A percentile compares a stretch with the other conserved stretches of the same genome.
phyloP scores from a whole-genome alignment of 2,329 filamentous ascomycete species.

The Aspergillus clavatus region DNA sequence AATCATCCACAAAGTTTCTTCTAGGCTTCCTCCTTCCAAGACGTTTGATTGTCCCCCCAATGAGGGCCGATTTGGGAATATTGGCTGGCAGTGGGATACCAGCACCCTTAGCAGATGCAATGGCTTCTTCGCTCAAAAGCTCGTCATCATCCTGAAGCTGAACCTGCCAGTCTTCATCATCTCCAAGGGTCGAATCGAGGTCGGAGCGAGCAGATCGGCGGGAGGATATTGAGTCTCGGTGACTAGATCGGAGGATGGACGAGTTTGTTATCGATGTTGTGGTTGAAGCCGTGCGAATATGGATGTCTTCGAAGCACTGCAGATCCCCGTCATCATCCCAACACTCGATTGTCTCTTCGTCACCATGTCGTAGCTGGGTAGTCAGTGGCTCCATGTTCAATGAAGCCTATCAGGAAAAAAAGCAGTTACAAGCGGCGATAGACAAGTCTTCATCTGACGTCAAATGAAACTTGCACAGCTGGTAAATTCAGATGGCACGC shows the following conservation, averaged over 20 bases:
- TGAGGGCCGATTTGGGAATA: slow-evolving; percentile 79
- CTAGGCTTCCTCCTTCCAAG: slow-evolving; percentile 71
- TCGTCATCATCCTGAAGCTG: slow-evolving; percentile 82
- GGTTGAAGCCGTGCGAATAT: slow-evolving; percentile 43
- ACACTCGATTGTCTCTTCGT: slow-evolving; percentile 41
- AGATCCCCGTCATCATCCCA: slow-evolving; percentile 49
- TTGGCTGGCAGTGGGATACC: slow-evolving; percentile 88
- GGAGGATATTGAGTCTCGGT: slow-evolving; percentile 75
- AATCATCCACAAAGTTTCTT: slow-evolving; percentile 71
- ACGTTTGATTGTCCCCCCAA: slow-evolving; percentile 89
- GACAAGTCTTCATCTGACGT: neutral
- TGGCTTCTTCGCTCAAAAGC: slow-evolving; percentile 74
- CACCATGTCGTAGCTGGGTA: slow-evolving; percentile 29
- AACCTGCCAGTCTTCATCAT: slow-evolving; percentile 84
- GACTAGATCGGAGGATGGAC: slow-evolving; percentile 41
- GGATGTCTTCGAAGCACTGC: slow-evolving; percentile 44
- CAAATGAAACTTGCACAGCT: neutral
- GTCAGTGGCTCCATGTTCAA: slow-evolving; percentile 39
- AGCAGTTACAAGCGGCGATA: neutral
- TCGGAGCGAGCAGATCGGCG: slow-evolving; percentile 78
- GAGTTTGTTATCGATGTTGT: slow-evolving; percentile 43
- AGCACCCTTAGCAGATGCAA: slow-evolving; percentile 78
- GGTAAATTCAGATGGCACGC: slow-evolving; percentile 11
- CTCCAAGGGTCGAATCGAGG: slow-evolving; percentile 63
- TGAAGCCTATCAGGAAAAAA: slow-evolving; percentile 1